Conservation (phyloP, 192 early-diverging fungal species). For the Neocallimastix lanati region DNA sequence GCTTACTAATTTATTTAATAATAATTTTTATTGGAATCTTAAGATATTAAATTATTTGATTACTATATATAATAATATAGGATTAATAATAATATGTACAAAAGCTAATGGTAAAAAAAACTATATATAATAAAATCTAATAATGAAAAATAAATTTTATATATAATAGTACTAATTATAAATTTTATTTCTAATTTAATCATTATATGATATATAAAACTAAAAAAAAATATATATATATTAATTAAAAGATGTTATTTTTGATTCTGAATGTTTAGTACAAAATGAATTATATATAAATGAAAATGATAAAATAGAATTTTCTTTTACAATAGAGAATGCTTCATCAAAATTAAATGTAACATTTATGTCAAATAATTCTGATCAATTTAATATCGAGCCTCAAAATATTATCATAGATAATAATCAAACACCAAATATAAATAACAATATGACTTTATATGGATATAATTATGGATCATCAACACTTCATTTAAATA, state of each 20-base stretch:
- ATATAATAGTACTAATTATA: too few species aligned
- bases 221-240: too few species aligned
- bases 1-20: too few species aligned
- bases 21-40: too few species aligned
- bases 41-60: too few species aligned
- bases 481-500: neutral
- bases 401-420: neutral
- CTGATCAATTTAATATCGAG: neutral
- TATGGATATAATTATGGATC: neutral
- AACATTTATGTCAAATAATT: neutral
- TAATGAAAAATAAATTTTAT: too few species aligned
- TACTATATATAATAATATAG: too few species aligned
- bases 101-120: too few species aligned
- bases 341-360: neutral
- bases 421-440: neutral
- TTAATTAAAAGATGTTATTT: neutral
- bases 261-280: neutral
- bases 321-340: neutral
- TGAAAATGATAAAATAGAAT: neutral
- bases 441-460: neutral
- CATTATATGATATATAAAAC: too few species aligned
- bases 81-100: too few species aligned
- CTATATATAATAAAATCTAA: too few species aligned
- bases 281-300: neutral
- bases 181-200: too few species aligned